Evolutionary conservation across 148 eudicot genomes (phyloP).

Genomic region (Camellia japonica): DNA sequence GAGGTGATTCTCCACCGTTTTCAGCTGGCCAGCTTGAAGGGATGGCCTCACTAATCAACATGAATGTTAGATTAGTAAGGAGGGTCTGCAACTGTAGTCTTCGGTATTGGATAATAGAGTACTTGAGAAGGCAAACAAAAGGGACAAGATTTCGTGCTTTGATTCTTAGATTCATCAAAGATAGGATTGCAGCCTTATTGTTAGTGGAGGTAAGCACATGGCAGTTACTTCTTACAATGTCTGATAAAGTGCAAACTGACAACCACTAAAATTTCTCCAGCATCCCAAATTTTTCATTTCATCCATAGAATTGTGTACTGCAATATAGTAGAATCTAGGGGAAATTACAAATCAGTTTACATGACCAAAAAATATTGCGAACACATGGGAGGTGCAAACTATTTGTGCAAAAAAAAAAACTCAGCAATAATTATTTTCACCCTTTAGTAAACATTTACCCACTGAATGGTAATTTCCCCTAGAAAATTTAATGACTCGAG

Average conservation of each 20-base stretch:
- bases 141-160: slow-evolving; percentile 64
- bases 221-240: slow-evolving; percentile 7
- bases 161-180: slow-evolving; percentile 87
- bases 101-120: slow-evolving; percentile 84
- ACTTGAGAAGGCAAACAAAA: slow-evolving; percentile 75
- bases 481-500: too few relatives aligned
- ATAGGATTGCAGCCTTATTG: slow-evolving; percentile 79
- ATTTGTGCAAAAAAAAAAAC: too few relatives aligned
- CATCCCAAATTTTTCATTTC: too few relatives aligned
- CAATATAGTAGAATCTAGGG: too few relatives aligned
- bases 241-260: background rate
- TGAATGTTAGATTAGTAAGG: slow-evolving; percentile 60
- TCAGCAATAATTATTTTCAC: too few relatives aligned
- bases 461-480: too few relatives aligned
- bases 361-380: too few relatives aligned
- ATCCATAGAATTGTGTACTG: too few relatives aligned
- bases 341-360: too few relatives aligned
- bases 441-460: too few relatives aligned
- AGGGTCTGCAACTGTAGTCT: slow-evolving; percentile 66
- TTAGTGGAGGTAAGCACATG: slow-evolving; percentile 65
- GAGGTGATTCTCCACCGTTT: slow-evolving; percentile 79
- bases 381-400: too few relatives aligned
- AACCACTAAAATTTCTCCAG: background rate
- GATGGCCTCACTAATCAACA: slow-evolving; percentile 60
- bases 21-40: slow-evolving; percentile 89